phyloP scores from a whole-genome alignment of 257 asterid genomes.

The Ophiorrhiza pumila region DNA sequence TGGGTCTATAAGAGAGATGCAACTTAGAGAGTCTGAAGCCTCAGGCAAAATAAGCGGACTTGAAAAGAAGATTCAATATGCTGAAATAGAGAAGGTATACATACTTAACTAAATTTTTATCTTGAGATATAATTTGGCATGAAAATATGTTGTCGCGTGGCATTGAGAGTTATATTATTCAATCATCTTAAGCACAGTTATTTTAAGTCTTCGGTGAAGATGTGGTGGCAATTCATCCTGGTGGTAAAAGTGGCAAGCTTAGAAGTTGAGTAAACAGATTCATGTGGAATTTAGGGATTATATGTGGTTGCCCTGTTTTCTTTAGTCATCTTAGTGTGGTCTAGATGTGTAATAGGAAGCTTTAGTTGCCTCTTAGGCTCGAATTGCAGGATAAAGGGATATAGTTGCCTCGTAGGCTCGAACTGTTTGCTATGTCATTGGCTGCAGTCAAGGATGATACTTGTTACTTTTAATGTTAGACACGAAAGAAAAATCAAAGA shows the following conservation, averaged over 20 bases:
- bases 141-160: neutral
- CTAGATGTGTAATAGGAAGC: neutral
- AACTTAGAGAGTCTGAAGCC: conserved; percentile 93
- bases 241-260: neutral
- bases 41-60: conserved; percentile 95
- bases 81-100: conserved; percentile 88
- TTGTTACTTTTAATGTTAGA: neutral
- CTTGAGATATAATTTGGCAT: neutral
- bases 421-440: neutral
- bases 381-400: neutral
- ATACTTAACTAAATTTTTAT: neutral
- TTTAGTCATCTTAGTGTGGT: neutral
- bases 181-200: neutral
- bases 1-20: conserved; percentile 97
- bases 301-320: neutral
- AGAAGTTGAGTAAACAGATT: neutral
- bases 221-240: neutral
- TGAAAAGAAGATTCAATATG: conserved; percentile 93
- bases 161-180: neutral
- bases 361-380: neutral
- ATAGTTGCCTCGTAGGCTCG: neutral
- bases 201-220: neutral
- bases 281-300: neutral
- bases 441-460: neutral
- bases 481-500: neutral